Conservation (phyloP, 805 yeast genomes). For the Yamadazyma philogaea region DNA sequence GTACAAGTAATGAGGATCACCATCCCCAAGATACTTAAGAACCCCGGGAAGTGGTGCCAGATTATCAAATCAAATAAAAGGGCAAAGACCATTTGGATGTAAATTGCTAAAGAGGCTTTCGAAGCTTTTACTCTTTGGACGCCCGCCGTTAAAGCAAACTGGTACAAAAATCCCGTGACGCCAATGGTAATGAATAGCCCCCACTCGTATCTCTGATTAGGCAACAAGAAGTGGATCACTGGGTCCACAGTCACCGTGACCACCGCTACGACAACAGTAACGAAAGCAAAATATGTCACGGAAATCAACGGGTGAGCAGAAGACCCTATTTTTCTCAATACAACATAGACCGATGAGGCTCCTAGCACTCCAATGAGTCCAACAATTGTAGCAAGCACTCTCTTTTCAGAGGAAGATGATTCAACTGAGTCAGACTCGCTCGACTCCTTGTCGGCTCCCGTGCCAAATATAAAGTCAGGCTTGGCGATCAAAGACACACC, state of each 20-base stretch:
- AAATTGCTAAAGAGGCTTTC: conserved; percentile 69
- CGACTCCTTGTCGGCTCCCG: conserved; percentile 26
- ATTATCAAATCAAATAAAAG: conserved; percentile 67
- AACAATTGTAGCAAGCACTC: conserved; percentile 60
- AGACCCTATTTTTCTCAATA: conserved; percentile 71
- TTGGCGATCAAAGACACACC: conserved; percentile 83
- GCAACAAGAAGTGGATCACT: conserved; percentile 55
- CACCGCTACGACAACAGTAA: conserved; percentile 54
- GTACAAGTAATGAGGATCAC: conserved; percentile 66
- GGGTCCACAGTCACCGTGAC: conserved; percentile 55
- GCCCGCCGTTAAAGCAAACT: conserved; percentile 75
- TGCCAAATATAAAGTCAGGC: conserved; percentile 69
- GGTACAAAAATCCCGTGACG: conserved; percentile 77
- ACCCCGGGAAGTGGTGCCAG: conserved; percentile 71
- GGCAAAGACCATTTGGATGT: conserved; percentile 77
- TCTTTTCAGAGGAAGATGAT: conserved; percentile 48
- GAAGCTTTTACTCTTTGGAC: conserved; percentile 78
- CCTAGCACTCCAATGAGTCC: conserved; percentile 69
- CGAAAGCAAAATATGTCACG: conserved; percentile 71
- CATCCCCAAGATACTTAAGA: conserved; percentile 68
- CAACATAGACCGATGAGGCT: conserved; percentile 65
- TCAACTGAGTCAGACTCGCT: conserved; percentile 41
- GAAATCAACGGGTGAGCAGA: conserved; percentile 77
- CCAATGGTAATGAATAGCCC: conserved; percentile 59
- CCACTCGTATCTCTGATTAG: conserved; percentile 67